These are phyloP conservation scores for Aureoboletus auriporus DNA, from an alignment of 768 basidiomycete genomes.

Conservation along the genomic window DNA sequence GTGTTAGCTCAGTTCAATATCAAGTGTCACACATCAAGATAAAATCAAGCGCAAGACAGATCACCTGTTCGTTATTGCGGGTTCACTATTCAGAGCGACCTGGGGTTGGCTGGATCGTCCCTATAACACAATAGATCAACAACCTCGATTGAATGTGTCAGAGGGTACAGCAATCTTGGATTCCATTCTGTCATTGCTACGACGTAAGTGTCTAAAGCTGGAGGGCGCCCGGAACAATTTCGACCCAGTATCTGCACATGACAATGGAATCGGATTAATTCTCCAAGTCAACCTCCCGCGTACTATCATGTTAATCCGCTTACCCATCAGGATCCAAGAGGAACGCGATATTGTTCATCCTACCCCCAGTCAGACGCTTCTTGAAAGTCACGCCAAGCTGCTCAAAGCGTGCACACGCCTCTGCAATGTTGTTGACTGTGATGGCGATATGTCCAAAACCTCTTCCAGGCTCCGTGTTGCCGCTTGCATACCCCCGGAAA, in stretches of 20 bases:
- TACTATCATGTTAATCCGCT: conserved; percentile 4
- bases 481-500: conserved; percentile 81
- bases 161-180: background rate
- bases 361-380: conserved; percentile 83
- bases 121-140: background rate
- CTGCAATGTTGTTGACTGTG: conserved; percentile 76
- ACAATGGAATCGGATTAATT: background rate
- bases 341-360: conserved; percentile 83
- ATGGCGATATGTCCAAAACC: conserved; percentile 89
- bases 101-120: background rate
- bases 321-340: conserved; percentile 83
- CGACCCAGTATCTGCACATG: conserved; percentile 52
- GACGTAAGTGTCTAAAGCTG: conserved; percentile 15
- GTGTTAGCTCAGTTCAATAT: background rate
- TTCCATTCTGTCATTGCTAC: background rate
- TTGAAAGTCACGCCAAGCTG: conserved; percentile 77
- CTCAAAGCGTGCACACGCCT: conserved; percentile 82
- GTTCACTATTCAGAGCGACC: background rate
- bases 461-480: conserved; percentile 78
- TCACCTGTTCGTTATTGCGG: background rate
- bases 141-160: conserved; percentile 2
- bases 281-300: background rate
- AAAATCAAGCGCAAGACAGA: background rate
- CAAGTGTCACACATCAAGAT: background rate
- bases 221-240: conserved; percentile 41